Evolutionary conservation across 164 flowering plant genomes (phyloP), one percentile per base, ranked within the genome.

Genomic region (Magnolia officinalis): DNA sequence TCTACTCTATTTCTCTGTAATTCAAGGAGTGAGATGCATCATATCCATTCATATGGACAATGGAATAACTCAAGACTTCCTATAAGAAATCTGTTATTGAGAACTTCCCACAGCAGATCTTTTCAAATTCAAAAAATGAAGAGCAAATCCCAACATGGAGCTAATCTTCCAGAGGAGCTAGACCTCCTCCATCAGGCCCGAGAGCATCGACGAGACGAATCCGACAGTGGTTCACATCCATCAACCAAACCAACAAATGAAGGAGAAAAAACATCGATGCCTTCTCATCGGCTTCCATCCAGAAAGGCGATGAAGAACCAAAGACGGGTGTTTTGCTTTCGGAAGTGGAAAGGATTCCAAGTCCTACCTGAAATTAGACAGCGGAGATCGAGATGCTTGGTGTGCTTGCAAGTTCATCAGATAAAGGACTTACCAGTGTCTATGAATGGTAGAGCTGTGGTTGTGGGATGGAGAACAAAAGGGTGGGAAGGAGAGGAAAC

Each of bases 321-420:
- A 21, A 11, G 58, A 26, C 74, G 51, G 24, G 8, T 63, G 20
- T 20, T 76, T 61, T 77, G 74, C 63, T 72, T 77, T 50, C 16
- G 51, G 50, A 71, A 50, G 70, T 63, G 61, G 50, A 61, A 52
- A 63, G 79, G 71, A 50, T 63, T 71, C 16, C 68, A 19, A 19
- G 51, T 20, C 19, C 20, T 74, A 26, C 23, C 29, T 24, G 73
- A 59, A 23, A 31, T 23, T 11, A 7, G 37, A 4, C 45, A 14
- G 14, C 50, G 21, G 50, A 68, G 24, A 29, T 52, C 63, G 19
- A n/a, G 70, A 66, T 72, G 75, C 19, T 24, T 77, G 14, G 79
- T 77, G 23, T 78, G 80, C 66, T 67, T 78, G 66, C 80, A 72
- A 37, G 76, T 78, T 21, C 80, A 78, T 58, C 50, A 67, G 50